Base-by-base conservation (phyloP, 306 rosid species). In the Cercis canadensis region DNA sequence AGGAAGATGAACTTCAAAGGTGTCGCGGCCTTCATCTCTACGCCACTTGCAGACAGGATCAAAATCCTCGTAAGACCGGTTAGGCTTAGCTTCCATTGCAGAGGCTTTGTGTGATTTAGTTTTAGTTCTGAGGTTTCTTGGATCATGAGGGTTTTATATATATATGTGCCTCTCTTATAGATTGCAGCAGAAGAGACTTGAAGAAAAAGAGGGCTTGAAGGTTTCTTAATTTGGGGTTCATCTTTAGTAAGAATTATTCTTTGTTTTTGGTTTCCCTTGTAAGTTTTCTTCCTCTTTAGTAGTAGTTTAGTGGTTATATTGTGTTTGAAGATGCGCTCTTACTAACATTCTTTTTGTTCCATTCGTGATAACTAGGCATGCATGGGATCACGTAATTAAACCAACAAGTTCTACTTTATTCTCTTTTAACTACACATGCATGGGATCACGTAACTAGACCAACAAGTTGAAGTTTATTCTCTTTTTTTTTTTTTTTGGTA, bases 1-100 rank as follows among this genome's bases (percentile, higher is more conserved):
- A 65, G 87, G 84, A 71, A 83, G 73, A 68, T 78, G 75, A 33
- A 83, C 74, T 34, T 75, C 81, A 62, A 83, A 21, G 70, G 73
- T 78, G 70, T 83, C 84, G 21, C 84, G 79, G 6, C 5, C 21
- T 16, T 61, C 72, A 70, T 78, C 84, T 70, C 51, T 66, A 16
- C 75, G 76, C 87, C 73, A 83, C 18, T 62, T 29, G 69, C 16
- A 60, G 19, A 75, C 21, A 4, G 87, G 87, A 61, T 78, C 81
- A 55, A 75, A 83, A 75, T 83, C 87, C 0, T 78, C 81, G 13
- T 83, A 83, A 50, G 70, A 21, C 3, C 76, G 69, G 49, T 41
- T 47, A 62, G 29, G 65, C n/a, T 72, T 77, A 46, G n/a, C 16
- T 65, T 83, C 87, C 84, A 83, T 82, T 33, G 2, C 39, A 17